Evolutionary conservation across 2,329 filamentous ascomycete species (phyloP), one percentile per base, ranked within the genome.

Genomic region (Fulvia fulva): DNA sequence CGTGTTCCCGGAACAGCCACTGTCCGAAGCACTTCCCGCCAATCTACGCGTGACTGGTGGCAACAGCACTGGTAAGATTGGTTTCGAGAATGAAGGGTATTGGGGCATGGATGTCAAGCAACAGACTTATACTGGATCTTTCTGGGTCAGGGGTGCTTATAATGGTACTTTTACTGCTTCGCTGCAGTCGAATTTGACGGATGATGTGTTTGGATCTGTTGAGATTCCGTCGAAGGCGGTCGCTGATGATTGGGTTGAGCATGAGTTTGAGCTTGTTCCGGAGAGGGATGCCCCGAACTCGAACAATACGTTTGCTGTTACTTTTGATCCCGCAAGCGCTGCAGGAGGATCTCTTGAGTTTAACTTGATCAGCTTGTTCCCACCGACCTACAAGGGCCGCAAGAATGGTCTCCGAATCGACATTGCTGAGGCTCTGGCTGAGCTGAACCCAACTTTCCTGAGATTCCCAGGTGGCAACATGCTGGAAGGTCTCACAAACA

Each of bases 381-480:
- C 79, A 1, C 80, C 80, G 4, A 83, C 81, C 0, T 83, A 79
- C 75, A 82, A 81, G 53, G 67, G 76, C 59, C 74, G 80, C 19
- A 74, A 75, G 53, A 83, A 83, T 64, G 81, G 81, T 19, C 68
- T 82, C 44, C 74, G 80, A 8, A 70, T 75, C 34, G 80, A 83
- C 56, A 71, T 83, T 46, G 79, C 78, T 50, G 73, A 82, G 58
- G 61, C 67, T 6, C 64, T 66, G 61, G 67, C 59, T 16, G 69
- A 62, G 1, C 62, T 71, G 34, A 70, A 71, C 45, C 68, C 67
- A 16, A 63, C 59, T 0, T 81, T 87, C 64, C 77, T 89, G 46
- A 80, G 87, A 16, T 82, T 87, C 58, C 86, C 86, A 0, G 87
- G 87, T 5, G 86, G 83, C 75, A 78, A 79, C 43, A 79, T 84